Evolutionary conservation across 805 yeast genomes (phyloP).

Genomic region (Barnettozyma sucrosica): DNA sequence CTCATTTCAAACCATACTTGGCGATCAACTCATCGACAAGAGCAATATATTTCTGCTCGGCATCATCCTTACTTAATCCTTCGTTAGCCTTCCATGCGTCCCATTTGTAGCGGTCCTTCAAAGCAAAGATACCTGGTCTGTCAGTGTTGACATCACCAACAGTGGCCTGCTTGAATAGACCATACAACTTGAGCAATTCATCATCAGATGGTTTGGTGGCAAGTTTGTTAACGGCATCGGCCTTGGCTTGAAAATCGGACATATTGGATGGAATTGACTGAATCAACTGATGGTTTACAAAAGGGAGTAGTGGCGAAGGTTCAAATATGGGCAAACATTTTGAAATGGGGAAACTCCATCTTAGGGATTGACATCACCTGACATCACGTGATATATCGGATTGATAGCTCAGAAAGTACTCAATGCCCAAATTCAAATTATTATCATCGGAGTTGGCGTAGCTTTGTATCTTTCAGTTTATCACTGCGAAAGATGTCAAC

Average conservation of each 20-base stretch:
- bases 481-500: background rate
- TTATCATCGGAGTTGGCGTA: too few relatives aligned
- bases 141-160: slow-evolving; percentile 86
- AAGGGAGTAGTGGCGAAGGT: background rate
- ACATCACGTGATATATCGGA: background rate
- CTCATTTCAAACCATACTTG: slow-evolving; percentile 35
- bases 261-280: background rate
- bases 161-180: slow-evolving; percentile 94
- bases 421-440: too few relatives aligned
- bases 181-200: slow-evolving; percentile 83
- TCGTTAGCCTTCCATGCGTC: slow-evolving; percentile 87
- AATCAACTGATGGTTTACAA: background rate
- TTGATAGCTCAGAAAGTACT: too few relatives aligned
- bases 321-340: background rate
- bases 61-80: slow-evolving; percentile 85
- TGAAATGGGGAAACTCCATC: background rate
- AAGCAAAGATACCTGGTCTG: slow-evolving; percentile 88
- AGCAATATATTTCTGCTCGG: slow-evolving; percentile 69
- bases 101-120: slow-evolving; percentile 97
- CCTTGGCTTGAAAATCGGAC: slow-evolving; percentile 29
- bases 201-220: slow-evolving; percentile 78
- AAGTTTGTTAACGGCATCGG: slow-evolving; percentile 71
- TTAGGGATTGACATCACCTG: background rate
- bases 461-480: background rate
- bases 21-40: slow-evolving; percentile 59